phyloP scores from a whole-genome alignment of 495 filamentous ascomycete species.

The Aspergillus incahuasiensis region DNA sequence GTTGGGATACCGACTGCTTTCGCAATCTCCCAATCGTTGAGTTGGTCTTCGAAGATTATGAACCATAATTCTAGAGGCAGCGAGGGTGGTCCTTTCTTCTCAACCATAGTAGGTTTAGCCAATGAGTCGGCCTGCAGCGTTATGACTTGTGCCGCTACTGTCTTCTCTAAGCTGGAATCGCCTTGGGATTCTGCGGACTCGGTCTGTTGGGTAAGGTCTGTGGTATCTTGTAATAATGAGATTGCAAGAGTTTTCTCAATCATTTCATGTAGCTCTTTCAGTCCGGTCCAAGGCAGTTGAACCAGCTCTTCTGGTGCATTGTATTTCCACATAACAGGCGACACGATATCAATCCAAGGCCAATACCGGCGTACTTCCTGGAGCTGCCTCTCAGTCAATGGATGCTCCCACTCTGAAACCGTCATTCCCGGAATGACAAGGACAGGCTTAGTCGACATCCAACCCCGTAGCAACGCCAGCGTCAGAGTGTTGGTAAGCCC shows the following conservation, averaged over 20 bases:
- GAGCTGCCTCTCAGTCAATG: constrained; percentile 76
- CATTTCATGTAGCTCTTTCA: constrained; percentile 58
- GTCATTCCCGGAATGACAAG: constrained; percentile 81
- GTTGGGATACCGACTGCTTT: constrained; percentile 74
- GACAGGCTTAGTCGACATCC: constrained; percentile 80
- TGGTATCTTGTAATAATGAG: constrained; percentile 12
- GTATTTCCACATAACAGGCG: constrained; percentile 71
- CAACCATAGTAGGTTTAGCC: constrained; percentile 19
- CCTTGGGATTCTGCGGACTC: constrained; percentile 9
- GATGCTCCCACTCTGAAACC: constrained; percentile 77
- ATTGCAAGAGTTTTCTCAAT: constrained; percentile 52
- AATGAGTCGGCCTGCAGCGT: constrained; percentile 49
- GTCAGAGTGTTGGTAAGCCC: constrained; percentile 71
- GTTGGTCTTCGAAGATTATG: constrained; percentile 70
- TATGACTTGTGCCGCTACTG: constrained; percentile 54
- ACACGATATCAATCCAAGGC: constrained; percentile 71
- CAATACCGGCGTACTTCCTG: constrained; percentile 73
- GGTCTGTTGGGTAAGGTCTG: not conserved
- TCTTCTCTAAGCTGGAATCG: constrained; percentile 43
- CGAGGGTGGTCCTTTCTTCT: constrained; percentile 20
- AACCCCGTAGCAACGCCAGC: constrained; percentile 69
- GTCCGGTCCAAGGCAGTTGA: constrained; percentile 60
- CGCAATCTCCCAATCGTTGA: constrained; percentile 86
- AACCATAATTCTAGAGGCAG: constrained; percentile 86
- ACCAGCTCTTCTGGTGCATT: constrained; percentile 46